Percentiles rank a stretch among this genome's conserved stretches.
Conservation (phyloP, 73 alveolate genomes). For the Effrenium voratum region DNA sequence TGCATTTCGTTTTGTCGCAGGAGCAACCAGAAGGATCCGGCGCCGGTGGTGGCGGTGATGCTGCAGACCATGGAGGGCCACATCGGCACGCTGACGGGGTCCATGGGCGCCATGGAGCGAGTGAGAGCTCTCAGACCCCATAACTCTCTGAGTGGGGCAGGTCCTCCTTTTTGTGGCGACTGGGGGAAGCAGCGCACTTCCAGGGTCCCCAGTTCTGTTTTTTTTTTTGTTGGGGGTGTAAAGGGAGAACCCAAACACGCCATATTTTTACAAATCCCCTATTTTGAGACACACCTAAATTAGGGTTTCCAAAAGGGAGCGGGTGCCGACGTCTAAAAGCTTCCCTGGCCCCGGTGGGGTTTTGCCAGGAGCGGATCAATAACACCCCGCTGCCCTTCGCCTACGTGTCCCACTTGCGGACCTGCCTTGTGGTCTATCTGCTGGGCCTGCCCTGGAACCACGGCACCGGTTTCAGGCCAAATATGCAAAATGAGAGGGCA, state of each 20-base stretch:
- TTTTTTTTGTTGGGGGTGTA: too few relatives aligned
- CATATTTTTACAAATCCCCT: not conserved
- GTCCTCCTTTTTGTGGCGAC: too few relatives aligned
- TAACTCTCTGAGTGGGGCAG: too few relatives aligned
- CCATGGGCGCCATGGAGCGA: constrained; percentile 93
- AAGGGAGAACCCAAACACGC: too few relatives aligned
- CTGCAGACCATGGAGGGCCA: constrained; percentile 85
- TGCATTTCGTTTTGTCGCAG: not conserved
- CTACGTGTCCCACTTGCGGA: constrained; percentile 85
- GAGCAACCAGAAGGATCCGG: constrained; percentile 49
- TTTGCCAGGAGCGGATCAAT: constrained; percentile 65
- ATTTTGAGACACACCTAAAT: too few relatives aligned
- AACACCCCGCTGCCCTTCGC: constrained; percentile 87
- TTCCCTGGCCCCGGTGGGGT: not conserved
- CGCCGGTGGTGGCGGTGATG: constrained; percentile 69
- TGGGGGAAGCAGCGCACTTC: too few relatives aligned
- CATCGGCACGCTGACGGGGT: constrained; percentile 58
- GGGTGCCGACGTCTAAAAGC: not conserved
- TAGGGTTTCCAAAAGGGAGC: not conserved
- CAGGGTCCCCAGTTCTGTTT: too few relatives aligned
- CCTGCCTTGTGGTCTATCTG: constrained; percentile 52
- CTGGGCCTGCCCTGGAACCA: constrained; percentile 81
- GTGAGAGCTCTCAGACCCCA: too few relatives aligned
- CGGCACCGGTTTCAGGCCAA: too few relatives aligned
- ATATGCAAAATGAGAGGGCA: too few relatives aligned